phyloP scores from a whole-genome alignment of 73 alveolate species.

The Blepharisma stoltei region DNA sequence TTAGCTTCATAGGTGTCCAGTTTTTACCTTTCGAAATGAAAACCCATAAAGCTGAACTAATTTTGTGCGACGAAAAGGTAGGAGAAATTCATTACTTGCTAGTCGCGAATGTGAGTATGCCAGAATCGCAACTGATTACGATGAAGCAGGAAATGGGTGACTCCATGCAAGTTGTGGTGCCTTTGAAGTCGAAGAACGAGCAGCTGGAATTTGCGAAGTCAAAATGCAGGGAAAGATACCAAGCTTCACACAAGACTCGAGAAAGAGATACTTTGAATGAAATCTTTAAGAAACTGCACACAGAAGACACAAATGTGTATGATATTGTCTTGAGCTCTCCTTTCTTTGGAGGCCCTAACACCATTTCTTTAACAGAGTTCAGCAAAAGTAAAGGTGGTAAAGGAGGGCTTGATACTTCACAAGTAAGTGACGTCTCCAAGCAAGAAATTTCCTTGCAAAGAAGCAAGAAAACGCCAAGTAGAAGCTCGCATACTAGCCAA shows the following conservation, averaged over 20 bases:
- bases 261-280: constrained; percentile 26
- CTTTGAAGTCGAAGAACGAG: constrained; percentile 51
- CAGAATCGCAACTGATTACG: constrained; percentile 78
- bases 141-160: constrained; percentile 85
- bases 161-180: constrained; percentile 45
- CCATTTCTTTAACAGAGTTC: neutral
- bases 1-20: constrained; percentile 72
- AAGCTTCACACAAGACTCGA: constrained; percentile 28
- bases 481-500: constrained; percentile 7
- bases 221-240: constrained; percentile 57
- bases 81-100: constrained; percentile 96
- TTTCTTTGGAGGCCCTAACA: constrained; percentile 1
- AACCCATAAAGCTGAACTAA: constrained; percentile 85
- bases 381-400: constrained; percentile 3
- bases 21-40: constrained; percentile 94
- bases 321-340: neutral
- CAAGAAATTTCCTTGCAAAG: constrained; percentile 18
- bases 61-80: constrained; percentile 88
- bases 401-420: neutral
- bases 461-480: constrained; percentile 14
- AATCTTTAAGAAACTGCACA: constrained; percentile 9
- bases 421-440: constrained; percentile 8
- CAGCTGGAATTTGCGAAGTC: constrained; percentile 60
- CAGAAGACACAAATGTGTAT: neutral
- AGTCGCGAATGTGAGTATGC: constrained; percentile 91